Conservation (phyloP, 2,329 filamentous ascomycete species). For the Paecilomyces niveus region DNA sequence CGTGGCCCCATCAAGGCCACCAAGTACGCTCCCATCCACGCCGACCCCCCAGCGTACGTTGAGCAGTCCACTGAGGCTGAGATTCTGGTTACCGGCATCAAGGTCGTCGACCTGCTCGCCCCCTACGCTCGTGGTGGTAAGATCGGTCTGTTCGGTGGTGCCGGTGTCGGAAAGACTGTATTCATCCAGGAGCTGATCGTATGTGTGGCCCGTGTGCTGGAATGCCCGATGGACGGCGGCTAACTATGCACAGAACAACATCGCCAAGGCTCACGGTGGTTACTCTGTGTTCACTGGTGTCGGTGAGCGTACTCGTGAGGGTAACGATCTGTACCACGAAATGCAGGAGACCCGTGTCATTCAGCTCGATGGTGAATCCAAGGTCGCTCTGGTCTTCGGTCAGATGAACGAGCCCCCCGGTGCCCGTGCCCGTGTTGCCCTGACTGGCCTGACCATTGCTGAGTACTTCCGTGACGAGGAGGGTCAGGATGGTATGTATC, state of each 20-base stretch:
- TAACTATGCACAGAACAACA: constrained; percentile 70
- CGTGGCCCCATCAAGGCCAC: constrained; percentile 93
- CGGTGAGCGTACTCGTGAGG: constrained; percentile 99
- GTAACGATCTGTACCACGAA: constrained; percentile 99
- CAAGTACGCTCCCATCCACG: constrained; percentile 86
- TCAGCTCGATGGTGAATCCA: constrained; percentile 97
- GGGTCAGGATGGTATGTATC: constrained; percentile 72
- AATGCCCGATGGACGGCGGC: not conserved
- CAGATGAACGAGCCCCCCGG: constrained; percentile 99
- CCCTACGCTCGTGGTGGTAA: constrained; percentile 99
- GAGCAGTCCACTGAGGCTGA: constrained; percentile 96
- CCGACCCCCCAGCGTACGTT: constrained; percentile 82
- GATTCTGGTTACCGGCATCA: constrained; percentile 98
- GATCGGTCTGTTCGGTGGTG: constrained; percentile 99
- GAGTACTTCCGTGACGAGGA: constrained; percentile 77
- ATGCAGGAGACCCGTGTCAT: constrained; percentile 99
- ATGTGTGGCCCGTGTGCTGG: constrained; percentile 24
- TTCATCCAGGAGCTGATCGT: constrained; percentile 99
- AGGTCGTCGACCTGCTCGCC: constrained; percentile 98
- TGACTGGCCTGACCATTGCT: constrained; percentile 65
- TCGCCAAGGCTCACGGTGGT: constrained; percentile 99
- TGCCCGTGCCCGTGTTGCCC: constrained; percentile 98
- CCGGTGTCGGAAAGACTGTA: constrained; percentile 99
- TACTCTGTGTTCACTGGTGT: constrained; percentile 99
- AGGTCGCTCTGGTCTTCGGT: constrained; percentile 98